These are phyloP conservation scores for Aspergillus sp. DNA, from an alignment of 2,329 filamentous ascomycete species.

Conservation along the genomic window DNA sequence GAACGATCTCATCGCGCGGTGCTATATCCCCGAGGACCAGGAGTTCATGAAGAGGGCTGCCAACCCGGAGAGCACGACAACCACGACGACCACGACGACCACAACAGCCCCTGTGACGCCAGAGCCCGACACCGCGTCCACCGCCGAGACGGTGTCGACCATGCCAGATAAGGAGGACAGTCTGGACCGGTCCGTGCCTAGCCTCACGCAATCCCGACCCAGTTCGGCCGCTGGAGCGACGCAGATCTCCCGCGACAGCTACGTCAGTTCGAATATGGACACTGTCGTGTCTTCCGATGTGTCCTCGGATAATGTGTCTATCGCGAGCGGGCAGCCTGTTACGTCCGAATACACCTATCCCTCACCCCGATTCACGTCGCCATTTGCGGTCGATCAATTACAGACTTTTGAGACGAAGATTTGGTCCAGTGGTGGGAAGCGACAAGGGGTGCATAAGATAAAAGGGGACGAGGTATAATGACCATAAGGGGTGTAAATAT, in stretches of 20 bases:
- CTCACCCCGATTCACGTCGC: background rate
- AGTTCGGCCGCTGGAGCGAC: background rate
- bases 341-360: background rate
- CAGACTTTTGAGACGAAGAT: slow-evolving; percentile 15
- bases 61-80: background rate
- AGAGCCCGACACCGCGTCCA: background rate
- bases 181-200: background rate
- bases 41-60: background rate
- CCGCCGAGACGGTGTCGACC: background rate
- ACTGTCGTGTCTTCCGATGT: background rate
- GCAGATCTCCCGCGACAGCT: no score
- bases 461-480: no score
- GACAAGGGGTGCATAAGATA: background rate
- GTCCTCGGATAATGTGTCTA: slow-evolving; percentile 3
- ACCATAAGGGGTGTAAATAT: no score
- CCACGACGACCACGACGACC: background rate
- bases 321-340: slow-evolving; percentile 1
- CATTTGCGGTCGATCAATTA: slow-evolving; percentile 4
- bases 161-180: background rate
- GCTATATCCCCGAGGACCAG: slow-evolving; percentile 9
- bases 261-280: no score
- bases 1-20: slow-evolving; percentile 12
- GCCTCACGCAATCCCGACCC: slow-evolving; percentile 1
- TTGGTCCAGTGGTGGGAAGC: slow-evolving; percentile 6
- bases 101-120: background rate